phyloP scores from a whole-genome alignment of 192 early-diverging fungal genomes.

The Coemansia sp. region DNA sequence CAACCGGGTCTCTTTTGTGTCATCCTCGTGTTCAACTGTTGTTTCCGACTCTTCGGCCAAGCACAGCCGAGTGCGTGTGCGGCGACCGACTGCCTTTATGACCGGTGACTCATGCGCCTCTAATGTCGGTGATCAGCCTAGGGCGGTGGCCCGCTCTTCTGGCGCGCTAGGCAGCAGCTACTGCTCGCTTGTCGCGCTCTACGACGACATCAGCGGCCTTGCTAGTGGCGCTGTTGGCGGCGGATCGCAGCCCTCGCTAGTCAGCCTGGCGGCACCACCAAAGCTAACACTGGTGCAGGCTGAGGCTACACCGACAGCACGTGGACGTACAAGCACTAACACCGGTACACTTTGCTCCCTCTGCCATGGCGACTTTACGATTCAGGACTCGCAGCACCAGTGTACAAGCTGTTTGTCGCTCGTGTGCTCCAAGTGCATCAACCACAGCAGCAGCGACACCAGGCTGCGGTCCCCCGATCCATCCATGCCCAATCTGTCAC shows the following conservation, averaged over 20 bases:
- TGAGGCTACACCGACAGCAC: constrained; percentile 25
- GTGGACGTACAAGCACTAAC: constrained; percentile 6
- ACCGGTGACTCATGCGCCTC: background rate
- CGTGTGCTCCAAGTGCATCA: constrained; percentile 36
- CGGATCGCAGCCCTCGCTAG: constrained; percentile 20
- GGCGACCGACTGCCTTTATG: constrained; percentile 20
- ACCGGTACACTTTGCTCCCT: constrained; percentile 41
- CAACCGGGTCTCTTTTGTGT: constrained; percentile 42
- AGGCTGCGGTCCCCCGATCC: background rate
- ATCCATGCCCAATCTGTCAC: constrained; percentile 9
- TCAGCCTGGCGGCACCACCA: constrained; percentile 40
- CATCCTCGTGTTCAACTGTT: constrained; percentile 48
- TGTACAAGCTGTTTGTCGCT: constrained; percentile 43
- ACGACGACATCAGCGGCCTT: constrained; percentile 8
- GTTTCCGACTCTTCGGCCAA: constrained; percentile 23
- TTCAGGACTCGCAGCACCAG: constrained; percentile 35
- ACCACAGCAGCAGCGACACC: background rate
- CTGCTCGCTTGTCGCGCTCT: constrained; percentile 29
- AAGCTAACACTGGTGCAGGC: constrained; percentile 41
- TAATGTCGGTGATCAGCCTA: background rate
- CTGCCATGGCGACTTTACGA: constrained; percentile 40
- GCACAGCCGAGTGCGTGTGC: constrained; percentile 2
- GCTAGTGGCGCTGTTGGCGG: background rate
- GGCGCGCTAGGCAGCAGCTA: constrained; percentile 9
- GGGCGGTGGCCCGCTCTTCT: background rate